A percentile compares a stretch with the other conserved stretches of the same genome.
phyloP scores from a whole-genome alignment of 2,329 filamentous ascomycete species.

The Sarocladiaceae sp. region DNA sequence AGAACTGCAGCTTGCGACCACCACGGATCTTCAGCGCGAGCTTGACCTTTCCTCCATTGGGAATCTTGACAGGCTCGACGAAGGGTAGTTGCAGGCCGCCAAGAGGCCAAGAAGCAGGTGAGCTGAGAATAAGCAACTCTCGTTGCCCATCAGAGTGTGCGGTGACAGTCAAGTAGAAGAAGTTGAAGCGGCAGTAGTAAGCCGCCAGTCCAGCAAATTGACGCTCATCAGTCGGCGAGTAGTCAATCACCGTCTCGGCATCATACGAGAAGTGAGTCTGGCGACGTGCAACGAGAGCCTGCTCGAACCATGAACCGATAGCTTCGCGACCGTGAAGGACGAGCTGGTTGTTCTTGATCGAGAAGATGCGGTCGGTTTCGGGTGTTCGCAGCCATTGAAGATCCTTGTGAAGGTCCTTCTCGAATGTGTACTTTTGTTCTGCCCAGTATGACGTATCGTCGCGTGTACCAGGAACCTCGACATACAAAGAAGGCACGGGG shows the following conservation, averaged over 20 bases:
- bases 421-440: constrained; percentile 43
- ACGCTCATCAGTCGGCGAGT: constrained; percentile 52
- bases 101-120: constrained; percentile 52
- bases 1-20: constrained; percentile 51
- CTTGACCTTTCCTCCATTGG: constrained; percentile 49
- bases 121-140: constrained; percentile 53
- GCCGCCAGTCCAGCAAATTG: constrained; percentile 58
- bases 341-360: constrained; percentile 33
- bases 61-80: constrained; percentile 40
- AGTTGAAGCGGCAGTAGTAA: constrained; percentile 62
- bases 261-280: constrained; percentile 59
- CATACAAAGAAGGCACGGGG: constrained; percentile 47
- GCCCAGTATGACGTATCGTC: constrained; percentile 48
- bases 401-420: constrained; percentile 40
- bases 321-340: constrained; percentile 46
- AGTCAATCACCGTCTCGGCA: constrained; percentile 51
- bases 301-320: constrained; percentile 56
- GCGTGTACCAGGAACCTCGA: constrained; percentile 44
- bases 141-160: constrained; percentile 51
- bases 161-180: constrained; percentile 59
- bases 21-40: constrained; percentile 45
- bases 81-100: constrained; percentile 42
- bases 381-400: constrained; percentile 57
- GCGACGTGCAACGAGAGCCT: constrained; percentile 49
- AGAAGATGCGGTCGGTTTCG: constrained; percentile 49